Evolutionary conservation across 2,329 filamentous ascomycete genomes (phyloP), one percentile per base, ranked within the genome.

Genomic region (Chaetomiaceae sp.): DNA sequence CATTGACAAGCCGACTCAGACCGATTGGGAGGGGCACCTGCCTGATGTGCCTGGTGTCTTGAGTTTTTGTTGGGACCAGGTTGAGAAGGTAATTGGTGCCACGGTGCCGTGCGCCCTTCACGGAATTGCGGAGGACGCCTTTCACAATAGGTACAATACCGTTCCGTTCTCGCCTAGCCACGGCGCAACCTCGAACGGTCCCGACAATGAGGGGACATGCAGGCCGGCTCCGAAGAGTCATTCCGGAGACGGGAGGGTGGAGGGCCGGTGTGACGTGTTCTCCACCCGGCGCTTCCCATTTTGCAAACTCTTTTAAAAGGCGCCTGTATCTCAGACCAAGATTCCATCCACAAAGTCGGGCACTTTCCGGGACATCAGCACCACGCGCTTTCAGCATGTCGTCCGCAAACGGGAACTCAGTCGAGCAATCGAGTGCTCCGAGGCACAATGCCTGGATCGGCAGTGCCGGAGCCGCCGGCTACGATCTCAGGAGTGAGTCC

Each of bases 401-500:
- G 6, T 20, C 15, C 4, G n/a, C 44, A 49, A 42, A 29, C 22
- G 37, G 8, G 25, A 34, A 33, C 14, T 9, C 14, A 1, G 20
- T 14, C 46, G 20, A 20, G 11, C 27, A 20, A 7, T 11, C 34
- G 27, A 29, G 19, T 19, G 38, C 47, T n/a, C 51, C 50, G 8
- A 34, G 15, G 34, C 58, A 56, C 39, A 62, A 59, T 56, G 52
- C 59, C 34, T 69, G 67, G 67, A 53, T 68, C 33, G 67, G 67
- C 58, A 64, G 62, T 44, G 65, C 62, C 47, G 67, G 66, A 20
- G 63, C 67, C 3, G 67, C 61, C 19, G 65, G 64, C n/a, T 47
- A 53, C 33, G 68, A 69, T 40, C 60, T 69, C 44, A 63, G 68
- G 43, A 69, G 68, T 68, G 57, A 52, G 65, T 58, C 12, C 19